Conservation (phyloP, 768 basidiomycete species). For the Naganishia friedmannii region DNA sequence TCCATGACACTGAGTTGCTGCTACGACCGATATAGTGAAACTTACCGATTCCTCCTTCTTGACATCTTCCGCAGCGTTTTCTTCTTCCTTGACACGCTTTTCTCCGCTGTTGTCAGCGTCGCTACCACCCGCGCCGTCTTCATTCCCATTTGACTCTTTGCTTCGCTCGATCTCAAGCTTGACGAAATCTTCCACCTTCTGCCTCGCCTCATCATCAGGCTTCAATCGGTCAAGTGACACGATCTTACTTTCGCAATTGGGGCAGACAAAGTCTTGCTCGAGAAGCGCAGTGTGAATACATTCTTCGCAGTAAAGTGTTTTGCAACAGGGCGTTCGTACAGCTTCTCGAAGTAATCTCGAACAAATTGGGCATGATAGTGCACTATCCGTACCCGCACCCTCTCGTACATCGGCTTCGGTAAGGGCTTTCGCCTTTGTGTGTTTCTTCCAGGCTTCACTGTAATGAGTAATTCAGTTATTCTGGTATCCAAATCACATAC, state of each 20-base stretch:
- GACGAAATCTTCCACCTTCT: slow-evolving; percentile 76
- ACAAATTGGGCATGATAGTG: slow-evolving; percentile 85
- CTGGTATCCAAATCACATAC: not conserved
- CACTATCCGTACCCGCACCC: slow-evolving; percentile 66
- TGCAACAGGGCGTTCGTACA: slow-evolving; percentile 92
- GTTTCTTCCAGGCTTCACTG: slow-evolving; percentile 93
- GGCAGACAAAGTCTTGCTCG: slow-evolving; percentile 92
- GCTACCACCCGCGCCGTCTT: slow-evolving; percentile 27
- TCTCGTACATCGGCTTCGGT: slow-evolving; percentile 88
- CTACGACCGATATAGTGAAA: not conserved
- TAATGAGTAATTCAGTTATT: not conserved
- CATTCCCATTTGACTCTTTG: slow-evolving; percentile 39
- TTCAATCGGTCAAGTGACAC: slow-evolving; percentile 81
- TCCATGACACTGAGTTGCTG: not conserved
- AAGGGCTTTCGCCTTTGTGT: slow-evolving; percentile 69
- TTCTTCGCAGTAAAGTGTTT: slow-evolving; percentile 88
- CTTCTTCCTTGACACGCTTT: slow-evolving; percentile 65
- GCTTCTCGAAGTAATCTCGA: slow-evolving; percentile 89
- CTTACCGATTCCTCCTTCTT: slow-evolving; percentile 24
- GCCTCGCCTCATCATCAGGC: slow-evolving; percentile 73
- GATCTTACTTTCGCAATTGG: slow-evolving; percentile 81
- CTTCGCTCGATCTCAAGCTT: slow-evolving; percentile 56
- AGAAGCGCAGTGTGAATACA: slow-evolving; percentile 91
- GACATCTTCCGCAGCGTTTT: slow-evolving; percentile 53
- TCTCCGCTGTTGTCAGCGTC: slow-evolving; percentile 29